A percentile compares a stretch with the other conserved stretches of the same genome.
Conservation (phyloP, 345 rosid species). For the Ceriops decandra region DNA sequence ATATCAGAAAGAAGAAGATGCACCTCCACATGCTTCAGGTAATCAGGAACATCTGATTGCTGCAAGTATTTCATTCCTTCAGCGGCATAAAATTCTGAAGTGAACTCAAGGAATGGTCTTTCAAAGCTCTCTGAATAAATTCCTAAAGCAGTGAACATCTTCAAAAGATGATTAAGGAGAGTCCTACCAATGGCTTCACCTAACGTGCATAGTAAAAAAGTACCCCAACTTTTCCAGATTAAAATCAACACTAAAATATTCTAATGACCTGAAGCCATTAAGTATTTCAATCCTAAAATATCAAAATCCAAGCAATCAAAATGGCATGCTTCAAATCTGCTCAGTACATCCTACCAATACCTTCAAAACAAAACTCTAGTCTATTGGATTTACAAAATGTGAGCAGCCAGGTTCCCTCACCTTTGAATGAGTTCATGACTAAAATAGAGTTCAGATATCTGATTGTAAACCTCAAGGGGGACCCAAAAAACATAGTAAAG, state of each 20-base stretch:
- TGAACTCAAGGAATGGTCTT: conserved; percentile 82
- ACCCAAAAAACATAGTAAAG: too few relatives aligned
- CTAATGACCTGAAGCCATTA: too few relatives aligned
- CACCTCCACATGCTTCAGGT: conserved; percentile 98
- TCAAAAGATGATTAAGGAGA: conserved; percentile 81
- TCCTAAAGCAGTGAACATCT: conserved; percentile 97
- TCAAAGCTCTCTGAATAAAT: conserved; percentile 93
- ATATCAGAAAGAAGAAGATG: conserved; percentile 11
- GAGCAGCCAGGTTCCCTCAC: neutral
- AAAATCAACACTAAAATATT: neutral
- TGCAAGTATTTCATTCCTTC: conserved; percentile 98
- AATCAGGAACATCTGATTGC: conserved; percentile 94
- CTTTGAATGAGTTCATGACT: too few relatives aligned
- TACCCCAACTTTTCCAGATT: neutral
- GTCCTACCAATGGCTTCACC: conserved; percentile 92
- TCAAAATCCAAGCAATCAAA: neutral
- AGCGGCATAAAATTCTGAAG: conserved; percentile 92
- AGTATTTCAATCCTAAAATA: too few relatives aligned
- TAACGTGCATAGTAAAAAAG: conserved; percentile 46
- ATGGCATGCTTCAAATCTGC: neutral
- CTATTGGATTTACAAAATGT: neutral
- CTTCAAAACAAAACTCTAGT: neutral
- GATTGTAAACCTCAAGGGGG: too few relatives aligned
- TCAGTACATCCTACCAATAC: neutral
- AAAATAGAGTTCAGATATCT: too few relatives aligned